Base-by-base conservation (phyloP, 495 filamentous ascomycete species). In the Xylaria bambusicola region DNA sequence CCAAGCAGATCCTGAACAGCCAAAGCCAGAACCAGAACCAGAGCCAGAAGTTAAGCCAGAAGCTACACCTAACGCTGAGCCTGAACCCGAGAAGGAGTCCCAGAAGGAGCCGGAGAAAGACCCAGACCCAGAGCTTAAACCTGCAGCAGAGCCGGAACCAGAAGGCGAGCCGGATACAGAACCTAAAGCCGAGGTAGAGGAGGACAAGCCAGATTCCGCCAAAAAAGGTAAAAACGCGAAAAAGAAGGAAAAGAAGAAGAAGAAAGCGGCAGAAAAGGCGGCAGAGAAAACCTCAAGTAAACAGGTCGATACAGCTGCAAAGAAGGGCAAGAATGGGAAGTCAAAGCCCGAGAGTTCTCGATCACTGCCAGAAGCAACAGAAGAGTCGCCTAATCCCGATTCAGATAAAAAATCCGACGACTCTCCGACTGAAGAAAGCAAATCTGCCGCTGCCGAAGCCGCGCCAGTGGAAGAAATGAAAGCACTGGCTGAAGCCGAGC, bases 311-410 rank as follows among this genome's bases (percentile, higher is more conserved):
- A 70, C 73, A 49, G 18, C 62, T n/a, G 59, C 62, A 36, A 70
- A 77, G 63, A 63, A 35, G 6, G 58, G 49, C 45, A 69, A 72
- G 61, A 66, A 61, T 41, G 65, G 67, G 53, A 70, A 71, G 47
- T 42, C 47, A 27, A 76, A 72, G 59, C 35, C 48, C 17, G 29
- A 52, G 40, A 60, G 15, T 46, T 58, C 64, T 26, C 54, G 60
- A 54, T 29, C 67, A 18, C 7, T 56, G 35, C 52, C 57, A 33
- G 36, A 42, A 54, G 26, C 44, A 29, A 48, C 62, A 29, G 31
- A 68, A 45, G 62, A 69, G 27, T 41, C 61, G 10, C 36, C 62
- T 40, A 58, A 44, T 42, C 9, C 52, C 33, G 48, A 52, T 17
- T 31, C 49, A 23, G 44, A 36, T 53, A 60, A 63, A 23, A 67